Evolutionary conservation across 768 basidiomycete species (phyloP).

Genomic region (Tricholoma matsutake): DNA sequence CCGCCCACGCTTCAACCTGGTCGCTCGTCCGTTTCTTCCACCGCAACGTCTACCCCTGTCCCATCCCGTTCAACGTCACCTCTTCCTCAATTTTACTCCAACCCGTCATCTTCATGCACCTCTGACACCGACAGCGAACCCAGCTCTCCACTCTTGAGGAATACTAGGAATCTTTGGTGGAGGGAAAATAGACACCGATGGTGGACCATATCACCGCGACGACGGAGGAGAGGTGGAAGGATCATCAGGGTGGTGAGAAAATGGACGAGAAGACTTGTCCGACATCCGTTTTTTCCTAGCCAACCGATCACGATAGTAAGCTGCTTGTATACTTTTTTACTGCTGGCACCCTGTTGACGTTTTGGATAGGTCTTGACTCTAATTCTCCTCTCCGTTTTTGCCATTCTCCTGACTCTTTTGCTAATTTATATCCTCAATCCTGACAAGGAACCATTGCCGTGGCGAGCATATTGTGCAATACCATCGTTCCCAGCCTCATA

Average conservation of each 20-base stretch:
- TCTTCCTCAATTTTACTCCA: conserved; percentile 48
- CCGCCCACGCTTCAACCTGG: conserved; percentile 34
- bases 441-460: conserved; percentile 92
- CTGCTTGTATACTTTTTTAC: conserved; percentile 12
- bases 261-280: conserved; percentile 51
- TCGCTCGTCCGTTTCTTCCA: conserved; percentile 39
- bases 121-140: conserved; percentile 66
- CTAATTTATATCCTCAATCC: conserved; percentile 93
- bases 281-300: conserved; percentile 75
- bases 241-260: conserved; percentile 51
- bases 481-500: conserved; percentile 40
- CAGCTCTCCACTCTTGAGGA: conserved; percentile 42
- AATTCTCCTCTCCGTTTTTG: conserved; percentile 76
- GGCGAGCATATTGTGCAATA: conserved; percentile 88
- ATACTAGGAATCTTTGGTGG: conserved; percentile 36
- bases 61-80: conserved; percentile 66
- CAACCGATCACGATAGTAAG: conserved; percentile 81
- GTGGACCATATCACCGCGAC: conserved; percentile 53
- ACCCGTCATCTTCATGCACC: conserved; percentile 48
- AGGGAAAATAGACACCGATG: conserved; percentile 50
- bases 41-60: conserved; percentile 47
- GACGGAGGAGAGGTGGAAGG: conserved; percentile 48
- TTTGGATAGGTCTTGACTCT: conserved; percentile 56
- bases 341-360: conserved; percentile 1
- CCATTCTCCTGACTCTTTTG: conserved; percentile 78